phyloP scores from a whole-genome alignment of 352 stramenopile genomes.

The Hyaloperonospora brassicae region DNA sequence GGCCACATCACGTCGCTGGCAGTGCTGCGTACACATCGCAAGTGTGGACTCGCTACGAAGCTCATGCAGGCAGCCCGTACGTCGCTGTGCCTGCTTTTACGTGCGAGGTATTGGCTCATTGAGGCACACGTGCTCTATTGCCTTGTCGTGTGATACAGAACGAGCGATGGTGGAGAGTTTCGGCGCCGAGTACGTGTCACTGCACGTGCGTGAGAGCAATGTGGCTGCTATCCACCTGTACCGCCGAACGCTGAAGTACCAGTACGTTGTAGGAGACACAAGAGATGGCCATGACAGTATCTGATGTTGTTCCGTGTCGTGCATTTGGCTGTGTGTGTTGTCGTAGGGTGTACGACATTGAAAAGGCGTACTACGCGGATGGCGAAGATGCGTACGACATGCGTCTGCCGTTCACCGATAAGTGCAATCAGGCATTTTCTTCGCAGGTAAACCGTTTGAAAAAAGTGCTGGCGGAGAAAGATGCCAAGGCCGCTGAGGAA shows the following conservation, averaged over 20 bases:
- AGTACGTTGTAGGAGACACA: conserved; percentile 43
- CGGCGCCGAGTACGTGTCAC: conserved; percentile 96
- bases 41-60: conserved; percentile 95
- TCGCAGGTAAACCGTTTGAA: conserved; percentile 79
- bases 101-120: conserved; percentile 4
- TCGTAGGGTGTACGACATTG: conserved; percentile 94
- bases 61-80: conserved; percentile 93
- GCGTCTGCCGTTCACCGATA: conserved; percentile 91
- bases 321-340: neutral
- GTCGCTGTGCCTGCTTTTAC: conserved; percentile 14
- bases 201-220: conserved; percentile 99
- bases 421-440: conserved; percentile 80
- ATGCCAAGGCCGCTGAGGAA: conserved; percentile 25
- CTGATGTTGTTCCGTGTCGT: no score
- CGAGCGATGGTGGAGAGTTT: conserved; percentile 96
- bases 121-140: neutral
- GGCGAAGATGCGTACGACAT: conserved; percentile 99
- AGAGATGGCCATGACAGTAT: no score
- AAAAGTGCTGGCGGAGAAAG: conserved; percentile 69
- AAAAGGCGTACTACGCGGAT: conserved; percentile 99
- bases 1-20: conserved; percentile 99
- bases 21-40: conserved; percentile 95
- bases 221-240: conserved; percentile 98
- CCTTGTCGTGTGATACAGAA: conserved; percentile 43
- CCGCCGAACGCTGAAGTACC: conserved; percentile 94